A percentile compares a stretch with the other conserved stretches of the same genome.
Evolutionary conservation across 768 basidiomycete genomes (phyloP).

Genomic region (Kwoniella sp.): DNA sequence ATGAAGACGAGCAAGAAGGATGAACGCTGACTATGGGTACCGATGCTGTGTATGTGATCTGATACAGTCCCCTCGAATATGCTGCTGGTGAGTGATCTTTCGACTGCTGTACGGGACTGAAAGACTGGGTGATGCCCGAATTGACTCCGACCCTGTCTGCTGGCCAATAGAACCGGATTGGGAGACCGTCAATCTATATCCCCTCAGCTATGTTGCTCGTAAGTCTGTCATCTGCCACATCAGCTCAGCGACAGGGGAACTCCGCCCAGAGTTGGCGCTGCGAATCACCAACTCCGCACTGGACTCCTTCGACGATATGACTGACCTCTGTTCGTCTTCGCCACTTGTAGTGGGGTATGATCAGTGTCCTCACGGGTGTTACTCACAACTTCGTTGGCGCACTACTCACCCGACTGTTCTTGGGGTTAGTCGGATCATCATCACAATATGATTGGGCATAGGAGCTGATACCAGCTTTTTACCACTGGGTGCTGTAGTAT

Average conservation of each 20-base stretch:
- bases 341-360: slow-evolving; percentile 50
- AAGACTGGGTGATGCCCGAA: background rate
- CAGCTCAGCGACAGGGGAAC: background rate
- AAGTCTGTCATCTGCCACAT: background rate
- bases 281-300: too few species aligned
- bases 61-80: slow-evolving; percentile 49
- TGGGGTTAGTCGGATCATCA: slow-evolving; percentile 64
- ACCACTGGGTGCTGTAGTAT: too few species aligned
- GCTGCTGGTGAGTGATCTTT: slow-evolving; percentile 37
- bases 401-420: slow-evolving; percentile 64
- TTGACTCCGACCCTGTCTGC: background rate
- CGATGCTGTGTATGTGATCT: background rate
- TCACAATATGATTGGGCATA: too few species aligned
- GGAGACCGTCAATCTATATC: slow-evolving; percentile 53
- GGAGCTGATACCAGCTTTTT: too few species aligned
- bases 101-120: background rate
- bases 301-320: background rate
- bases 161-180: slow-evolving; percentile 34
- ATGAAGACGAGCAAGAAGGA: background rate
- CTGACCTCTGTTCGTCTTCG: background rate
- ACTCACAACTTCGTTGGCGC: slow-evolving; percentile 60
- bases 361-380: slow-evolving; percentile 60
- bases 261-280: too few species aligned
- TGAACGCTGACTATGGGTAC: background rate
- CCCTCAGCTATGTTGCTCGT: slow-evolving; percentile 43